These are phyloP conservation scores for Fulvia fulva DNA, from an alignment of 2,329 filamentous ascomycete genomes.

Conservation along the genomic window DNA sequence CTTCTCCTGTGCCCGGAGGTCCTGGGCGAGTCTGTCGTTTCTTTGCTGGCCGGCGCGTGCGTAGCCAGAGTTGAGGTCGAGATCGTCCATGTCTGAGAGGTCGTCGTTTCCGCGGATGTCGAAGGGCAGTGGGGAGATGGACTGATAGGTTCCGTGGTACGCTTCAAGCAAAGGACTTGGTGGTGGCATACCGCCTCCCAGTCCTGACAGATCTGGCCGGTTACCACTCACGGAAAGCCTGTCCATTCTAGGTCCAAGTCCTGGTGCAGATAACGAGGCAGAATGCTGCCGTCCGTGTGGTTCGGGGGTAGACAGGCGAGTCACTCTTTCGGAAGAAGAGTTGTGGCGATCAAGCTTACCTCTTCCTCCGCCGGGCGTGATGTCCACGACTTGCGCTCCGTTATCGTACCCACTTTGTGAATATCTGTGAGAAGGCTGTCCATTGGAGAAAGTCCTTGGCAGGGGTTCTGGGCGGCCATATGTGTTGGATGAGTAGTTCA, in stretches of 20 bases:
- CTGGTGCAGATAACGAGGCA: constrained; percentile 18
- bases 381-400: constrained; percentile 38
- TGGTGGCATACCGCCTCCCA: constrained; percentile 52
- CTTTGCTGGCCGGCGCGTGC: constrained; percentile 2
- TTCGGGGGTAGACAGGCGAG: constrained; percentile 17
- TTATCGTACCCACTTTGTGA: constrained; percentile 22
- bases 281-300: constrained; percentile 7
- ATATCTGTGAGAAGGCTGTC: constrained; percentile 7
- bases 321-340: constrained; percentile 14
- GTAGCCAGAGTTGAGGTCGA: constrained; percentile 36
- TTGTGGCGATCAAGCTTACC: constrained; percentile 18
- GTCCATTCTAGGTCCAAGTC: constrained; percentile 41
- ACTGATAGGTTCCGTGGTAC: constrained; percentile 91
- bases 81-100: constrained; percentile 49
- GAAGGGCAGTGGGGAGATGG: constrained; percentile 89
- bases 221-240: constrained; percentile 47
- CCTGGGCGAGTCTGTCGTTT: constrained; percentile 14
- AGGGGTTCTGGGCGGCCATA: constrained; percentile 19
- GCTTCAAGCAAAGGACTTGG: constrained; percentile 84
- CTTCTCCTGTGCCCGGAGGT: constrained; percentile 17
- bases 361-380: constrained; percentile 35
- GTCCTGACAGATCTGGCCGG: constrained; percentile 38
- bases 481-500: constrained; percentile 17
- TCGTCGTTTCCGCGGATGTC: constrained; percentile 60
- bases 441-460: constrained; percentile 19